A percentile compares a stretch with the other conserved stretches of the same genome.
phyloP scores from a whole-genome alignment of 257 asterid genomes.

The Rubia yunnanensis region DNA sequence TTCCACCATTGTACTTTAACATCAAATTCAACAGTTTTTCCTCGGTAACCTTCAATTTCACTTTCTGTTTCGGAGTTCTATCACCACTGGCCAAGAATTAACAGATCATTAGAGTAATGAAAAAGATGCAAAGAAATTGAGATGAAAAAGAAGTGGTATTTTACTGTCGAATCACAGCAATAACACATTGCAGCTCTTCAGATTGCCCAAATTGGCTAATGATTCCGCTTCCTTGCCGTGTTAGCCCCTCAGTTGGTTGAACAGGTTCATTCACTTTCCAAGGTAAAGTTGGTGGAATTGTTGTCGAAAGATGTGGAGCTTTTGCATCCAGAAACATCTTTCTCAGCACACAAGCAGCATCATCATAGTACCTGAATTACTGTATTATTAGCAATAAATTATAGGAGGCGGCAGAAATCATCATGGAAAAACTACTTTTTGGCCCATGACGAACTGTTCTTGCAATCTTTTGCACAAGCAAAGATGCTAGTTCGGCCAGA shows the following conservation, averaged over 20 bases:
- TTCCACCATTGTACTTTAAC: slow-evolving; percentile 90
- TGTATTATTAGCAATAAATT: slow-evolving; percentile 8
- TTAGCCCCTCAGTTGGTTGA: slow-evolving; percentile 78
- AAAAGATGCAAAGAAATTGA: background rate
- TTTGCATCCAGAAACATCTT: slow-evolving; percentile 93
- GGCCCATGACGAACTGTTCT: background rate
- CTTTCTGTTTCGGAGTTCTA: slow-evolving; percentile 98
- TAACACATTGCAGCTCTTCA: slow-evolving; percentile 96
- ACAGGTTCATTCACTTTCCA: slow-evolving; percentile 88
- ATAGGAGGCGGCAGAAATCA: background rate
- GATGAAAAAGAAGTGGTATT: slow-evolving; percentile 10
- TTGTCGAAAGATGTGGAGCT: slow-evolving; percentile 92
- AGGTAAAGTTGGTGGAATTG: slow-evolving; percentile 77
- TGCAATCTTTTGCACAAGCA: background rate
- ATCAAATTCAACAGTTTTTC: slow-evolving; percentile 89
- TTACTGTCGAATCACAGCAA: slow-evolving; percentile 90
- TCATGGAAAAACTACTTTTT: background rate
- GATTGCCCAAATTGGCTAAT: slow-evolving; percentile 85
- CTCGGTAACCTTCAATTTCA: slow-evolving; percentile 93
- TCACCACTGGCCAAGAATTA: slow-evolving; percentile 66
- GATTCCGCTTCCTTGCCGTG: slow-evolving; percentile 94
- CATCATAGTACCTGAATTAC: slow-evolving; percentile 72
- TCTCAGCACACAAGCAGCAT: slow-evolving; percentile 91
- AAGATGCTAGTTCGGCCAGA: background rate
- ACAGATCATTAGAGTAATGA: background rate